Evolutionary conservation across 2,329 filamentous ascomycete genomes (phyloP), one percentile per base, ranked within the genome.

Genomic region (Emmonsiellopsis sp.): DNA sequence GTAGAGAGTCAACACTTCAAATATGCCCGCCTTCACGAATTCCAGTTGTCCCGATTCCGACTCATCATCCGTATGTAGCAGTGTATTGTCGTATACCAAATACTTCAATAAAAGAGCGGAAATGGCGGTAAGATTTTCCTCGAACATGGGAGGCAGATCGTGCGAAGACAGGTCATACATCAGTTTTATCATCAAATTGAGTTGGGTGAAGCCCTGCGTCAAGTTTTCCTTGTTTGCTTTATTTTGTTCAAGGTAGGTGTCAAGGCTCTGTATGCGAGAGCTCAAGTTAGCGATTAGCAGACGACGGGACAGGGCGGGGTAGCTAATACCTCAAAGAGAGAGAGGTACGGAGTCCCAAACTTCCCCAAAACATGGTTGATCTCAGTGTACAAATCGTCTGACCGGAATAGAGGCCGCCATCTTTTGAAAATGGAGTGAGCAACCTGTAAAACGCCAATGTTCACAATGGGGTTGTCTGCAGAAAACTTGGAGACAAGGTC

Each of bases 121-220:
- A 59, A 98, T 87, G 57, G 82, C 81, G 47, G 77, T 72, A 17
- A 98, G 79, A 65, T 95, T 87, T 59, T 94, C 86, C 75, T 98
- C 93, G 68, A 98, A 95, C 61, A 93, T 85, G 2, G 92, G 91
- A 13, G 93, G 90, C 62, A 98, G 80, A 69, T 98, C 93, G 68
- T 98, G 94, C 66, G 86, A 95, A n/a, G 91, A 96, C 51, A 98
- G 83, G 70, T 98, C 94, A 73, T 93, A 93, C 67, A 97, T 84
- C 48, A 98, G 84, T 75, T 95, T 95, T 61, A 96, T 78, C 61
- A 95, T 82, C 51, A 97, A 78, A 68, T 92, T 91, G 58, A 98
- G 78, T 2, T 90, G 89, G 58, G 87, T 84, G 62, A 95, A 91
- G 68, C 89, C 87, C 60, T 83, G 82, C 64, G 85, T 83, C 44